Conservation (phyloP, 257 asterid genomes). For the Solanum raphanifolium region DNA sequence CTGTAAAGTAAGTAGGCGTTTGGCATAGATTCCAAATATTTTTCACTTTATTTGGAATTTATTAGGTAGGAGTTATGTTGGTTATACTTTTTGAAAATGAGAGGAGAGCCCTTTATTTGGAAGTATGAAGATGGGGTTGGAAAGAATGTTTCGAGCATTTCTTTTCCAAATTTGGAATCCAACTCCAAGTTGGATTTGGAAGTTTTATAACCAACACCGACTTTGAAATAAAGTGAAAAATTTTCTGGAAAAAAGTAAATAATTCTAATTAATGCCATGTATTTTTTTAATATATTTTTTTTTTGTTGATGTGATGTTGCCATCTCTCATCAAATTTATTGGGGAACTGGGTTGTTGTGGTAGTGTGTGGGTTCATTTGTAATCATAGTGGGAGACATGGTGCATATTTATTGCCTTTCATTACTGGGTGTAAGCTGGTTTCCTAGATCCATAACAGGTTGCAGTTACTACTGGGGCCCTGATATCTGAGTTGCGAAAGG, state of each 20-base stretch:
- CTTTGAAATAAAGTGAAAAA: too few relatives aligned
- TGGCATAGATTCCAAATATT: neutral
- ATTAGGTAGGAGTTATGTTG: neutral
- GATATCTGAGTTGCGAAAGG: neutral
- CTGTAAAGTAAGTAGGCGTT: neutral
- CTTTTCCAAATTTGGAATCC: neutral
- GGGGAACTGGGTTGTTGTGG: neutral
- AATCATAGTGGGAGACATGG: neutral
- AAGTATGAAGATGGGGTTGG: neutral
- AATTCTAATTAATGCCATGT: neutral
- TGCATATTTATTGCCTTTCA: neutral
- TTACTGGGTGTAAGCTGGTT: neutral
- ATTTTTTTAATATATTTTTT: neutral
- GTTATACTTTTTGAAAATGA: neutral
- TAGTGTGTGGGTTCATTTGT: neutral
- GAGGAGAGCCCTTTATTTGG: neutral
- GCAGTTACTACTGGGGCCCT: neutral
- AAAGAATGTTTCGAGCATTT: neutral
- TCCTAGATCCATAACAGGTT: neutral
- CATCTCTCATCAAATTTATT: neutral
- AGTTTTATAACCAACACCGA: neutral
- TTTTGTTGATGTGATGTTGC: neutral
- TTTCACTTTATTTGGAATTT: neutral
- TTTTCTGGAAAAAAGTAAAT: neutral
- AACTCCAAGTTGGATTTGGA: neutral